These are phyloP conservation scores for Fusarium proliferatum DNA, from an alignment of 2,329 filamentous ascomycete species.

Conservation along the genomic window DNA sequence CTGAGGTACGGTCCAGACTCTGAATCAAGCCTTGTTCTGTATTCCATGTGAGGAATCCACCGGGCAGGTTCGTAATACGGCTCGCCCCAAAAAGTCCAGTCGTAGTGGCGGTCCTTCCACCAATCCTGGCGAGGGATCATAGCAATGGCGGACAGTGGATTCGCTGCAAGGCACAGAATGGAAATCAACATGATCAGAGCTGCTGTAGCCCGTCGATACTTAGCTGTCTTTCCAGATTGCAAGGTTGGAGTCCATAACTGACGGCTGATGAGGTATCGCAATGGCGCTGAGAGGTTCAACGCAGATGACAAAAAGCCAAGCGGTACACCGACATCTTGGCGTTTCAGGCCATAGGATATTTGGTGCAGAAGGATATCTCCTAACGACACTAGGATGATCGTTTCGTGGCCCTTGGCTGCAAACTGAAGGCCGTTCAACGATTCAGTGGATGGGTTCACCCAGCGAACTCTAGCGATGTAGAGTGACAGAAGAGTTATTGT, in stretches of 20 bases:
- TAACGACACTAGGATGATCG: neutral
- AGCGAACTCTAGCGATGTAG: neutral
- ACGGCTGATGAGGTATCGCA: neutral
- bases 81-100: no score
- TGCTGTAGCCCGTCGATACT: neutral
- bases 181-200: neutral
- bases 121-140: constrained; percentile 4
- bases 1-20: neutral
- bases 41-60: neutral
- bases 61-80: neutral
- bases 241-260: neutral
- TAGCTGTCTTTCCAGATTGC: neutral
- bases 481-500: neutral
- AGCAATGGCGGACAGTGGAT: neutral
- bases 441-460: neutral
- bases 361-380: neutral
- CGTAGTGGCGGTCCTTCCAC: neutral
- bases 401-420: constrained; percentile 2
- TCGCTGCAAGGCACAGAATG: neutral
- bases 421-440: constrained; percentile 1
- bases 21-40: neutral
- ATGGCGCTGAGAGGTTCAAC: neutral
- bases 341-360: neutral
- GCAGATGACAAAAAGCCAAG: neutral
- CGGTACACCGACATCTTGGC: neutral